These are phyloP conservation scores for Tulasnella sp. DNA, from an alignment of 768 basidiomycete species.

Conservation along the genomic window DNA sequence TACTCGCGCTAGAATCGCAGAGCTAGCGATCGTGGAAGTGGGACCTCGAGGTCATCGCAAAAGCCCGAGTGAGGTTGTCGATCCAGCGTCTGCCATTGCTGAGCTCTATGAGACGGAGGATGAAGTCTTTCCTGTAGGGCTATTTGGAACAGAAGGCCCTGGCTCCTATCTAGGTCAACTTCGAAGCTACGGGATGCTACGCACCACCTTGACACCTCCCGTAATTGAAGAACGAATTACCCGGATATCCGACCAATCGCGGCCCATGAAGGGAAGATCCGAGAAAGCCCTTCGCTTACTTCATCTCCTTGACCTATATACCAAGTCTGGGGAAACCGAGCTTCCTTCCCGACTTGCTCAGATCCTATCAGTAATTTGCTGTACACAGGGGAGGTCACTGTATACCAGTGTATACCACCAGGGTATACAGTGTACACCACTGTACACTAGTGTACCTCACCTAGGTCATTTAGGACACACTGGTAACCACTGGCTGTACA, in stretches of 20 bases:
- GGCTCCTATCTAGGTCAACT: slow-evolving; percentile 4
- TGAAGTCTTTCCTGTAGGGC: background rate
- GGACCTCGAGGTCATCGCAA: background rate
- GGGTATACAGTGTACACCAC: no score
- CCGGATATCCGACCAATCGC: background rate
- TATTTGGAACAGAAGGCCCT: background rate
- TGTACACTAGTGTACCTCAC: no score
- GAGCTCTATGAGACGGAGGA: background rate
- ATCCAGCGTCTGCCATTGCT: background rate
- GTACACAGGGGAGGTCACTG: no score
- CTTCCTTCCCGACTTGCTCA: slow-evolving; percentile 45
- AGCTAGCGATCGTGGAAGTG: slow-evolving; percentile 4
- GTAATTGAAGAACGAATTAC: background rate
- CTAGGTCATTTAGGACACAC: no score
- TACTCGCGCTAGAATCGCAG: background rate
- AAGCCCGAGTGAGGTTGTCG: background rate
- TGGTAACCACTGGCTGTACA: no score
- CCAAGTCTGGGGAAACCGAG: slow-evolving; percentile 39
- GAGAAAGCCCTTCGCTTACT: background rate
- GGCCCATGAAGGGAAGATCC: background rate
- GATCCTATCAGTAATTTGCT: no score
- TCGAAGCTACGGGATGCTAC: slow-evolving; percentile 1
- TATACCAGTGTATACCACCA: no score
- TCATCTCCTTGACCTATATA: background rate
- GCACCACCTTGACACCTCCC: background rate